Evolutionary conservation across 192 early-diverging fungal species (phyloP).

Genomic region (Gonapodya prolifera): DNA sequence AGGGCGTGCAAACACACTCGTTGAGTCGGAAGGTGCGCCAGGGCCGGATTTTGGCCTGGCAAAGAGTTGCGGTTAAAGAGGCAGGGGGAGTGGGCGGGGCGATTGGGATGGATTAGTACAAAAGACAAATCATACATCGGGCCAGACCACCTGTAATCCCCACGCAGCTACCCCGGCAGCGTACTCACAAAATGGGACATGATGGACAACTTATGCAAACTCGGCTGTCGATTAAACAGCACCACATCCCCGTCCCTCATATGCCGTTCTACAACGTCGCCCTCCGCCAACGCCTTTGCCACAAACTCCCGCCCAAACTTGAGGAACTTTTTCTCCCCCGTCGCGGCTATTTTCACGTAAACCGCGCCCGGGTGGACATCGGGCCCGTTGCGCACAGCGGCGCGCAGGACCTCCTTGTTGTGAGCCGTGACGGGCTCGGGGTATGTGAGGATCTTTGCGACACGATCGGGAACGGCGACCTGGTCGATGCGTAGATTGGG

Average conservation of each 20-base stretch:
- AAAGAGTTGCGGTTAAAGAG: constrained; percentile 4
- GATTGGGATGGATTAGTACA: background rate
- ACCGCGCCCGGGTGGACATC: constrained; percentile 88
- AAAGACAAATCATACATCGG: background rate
- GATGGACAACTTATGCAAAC: constrained; percentile 89
- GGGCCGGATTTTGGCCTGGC: constrained; percentile 66
- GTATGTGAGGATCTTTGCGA: constrained; percentile 87
- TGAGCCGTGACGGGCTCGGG: constrained; percentile 85
- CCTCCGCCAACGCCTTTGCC: constrained; percentile 63
- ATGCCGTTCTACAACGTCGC: constrained; percentile 95
- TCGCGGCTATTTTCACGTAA: constrained; percentile 49
- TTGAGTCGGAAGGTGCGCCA: constrained; percentile 99
- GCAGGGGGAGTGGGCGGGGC: background rate
- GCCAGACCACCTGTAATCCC: background rate
- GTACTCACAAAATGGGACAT: constrained; percentile 84
- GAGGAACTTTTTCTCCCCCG: constrained; percentile 44
- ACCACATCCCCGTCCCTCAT: constrained; percentile 87
- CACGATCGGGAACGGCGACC: constrained; percentile 80
- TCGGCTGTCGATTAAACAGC: constrained; percentile 97
- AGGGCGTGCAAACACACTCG: constrained; percentile 98
- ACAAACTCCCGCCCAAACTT: constrained; percentile 55
- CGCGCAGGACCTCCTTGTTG: constrained; percentile 70
- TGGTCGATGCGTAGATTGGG: constrained; percentile 95
- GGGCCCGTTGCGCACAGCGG: constrained; percentile 70
- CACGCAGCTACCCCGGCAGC: background rate